Conservation (phyloP, 2,329 filamentous ascomycete species). For the Nemania serpens region DNA sequence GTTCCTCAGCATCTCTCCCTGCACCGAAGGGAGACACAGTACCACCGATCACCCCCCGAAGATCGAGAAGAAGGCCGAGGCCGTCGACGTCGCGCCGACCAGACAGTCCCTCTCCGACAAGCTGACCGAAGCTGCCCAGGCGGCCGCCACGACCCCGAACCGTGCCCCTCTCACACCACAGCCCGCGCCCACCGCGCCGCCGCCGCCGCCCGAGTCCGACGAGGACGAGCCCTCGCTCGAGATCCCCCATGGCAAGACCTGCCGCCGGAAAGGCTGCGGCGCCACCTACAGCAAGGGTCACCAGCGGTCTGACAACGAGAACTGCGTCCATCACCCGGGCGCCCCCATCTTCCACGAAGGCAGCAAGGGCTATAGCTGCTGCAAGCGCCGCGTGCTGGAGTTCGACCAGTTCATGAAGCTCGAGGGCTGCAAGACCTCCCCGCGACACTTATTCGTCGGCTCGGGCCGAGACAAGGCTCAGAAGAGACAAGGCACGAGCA, state of each 20-base stretch:
- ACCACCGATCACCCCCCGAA: conserved; percentile 74
- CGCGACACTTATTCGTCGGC: conserved; percentile 82
- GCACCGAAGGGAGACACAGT: conserved; percentile 90
- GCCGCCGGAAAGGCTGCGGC: conserved; percentile 78
- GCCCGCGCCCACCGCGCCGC: conserved; percentile 57
- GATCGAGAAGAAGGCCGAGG: conserved; percentile 62
- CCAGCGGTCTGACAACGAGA: conserved; percentile 66
- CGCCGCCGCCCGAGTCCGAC: conserved; percentile 76
- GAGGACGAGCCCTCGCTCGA: conserved; percentile 79
- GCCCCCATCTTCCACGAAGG: conserved; percentile 95
- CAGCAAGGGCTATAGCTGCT: conserved; percentile 97
- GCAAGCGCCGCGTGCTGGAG: conserved; percentile 91
- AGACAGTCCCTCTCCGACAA: conserved; percentile 49
- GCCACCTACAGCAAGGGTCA: conserved; percentile 65
- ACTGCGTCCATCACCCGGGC: conserved; percentile 88
- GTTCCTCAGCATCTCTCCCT: conserved; percentile 90
- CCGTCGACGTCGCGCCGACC: conserved; percentile 48
- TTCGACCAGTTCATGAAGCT: conserved; percentile 99
- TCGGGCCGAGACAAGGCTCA: conserved; percentile 64
- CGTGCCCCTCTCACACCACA: conserved; percentile 50
- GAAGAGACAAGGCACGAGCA: conserved; percentile 39
- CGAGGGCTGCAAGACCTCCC: conserved; percentile 83
- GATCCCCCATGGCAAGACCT: conserved; percentile 75
- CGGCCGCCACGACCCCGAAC: conserved; percentile 44
- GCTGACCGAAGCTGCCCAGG: conserved; percentile 48